Evolutionary conservation across 2,329 filamentous ascomycete species (phyloP).

Genomic region (Stagonosporopsis cucurbitacearum): DNA sequence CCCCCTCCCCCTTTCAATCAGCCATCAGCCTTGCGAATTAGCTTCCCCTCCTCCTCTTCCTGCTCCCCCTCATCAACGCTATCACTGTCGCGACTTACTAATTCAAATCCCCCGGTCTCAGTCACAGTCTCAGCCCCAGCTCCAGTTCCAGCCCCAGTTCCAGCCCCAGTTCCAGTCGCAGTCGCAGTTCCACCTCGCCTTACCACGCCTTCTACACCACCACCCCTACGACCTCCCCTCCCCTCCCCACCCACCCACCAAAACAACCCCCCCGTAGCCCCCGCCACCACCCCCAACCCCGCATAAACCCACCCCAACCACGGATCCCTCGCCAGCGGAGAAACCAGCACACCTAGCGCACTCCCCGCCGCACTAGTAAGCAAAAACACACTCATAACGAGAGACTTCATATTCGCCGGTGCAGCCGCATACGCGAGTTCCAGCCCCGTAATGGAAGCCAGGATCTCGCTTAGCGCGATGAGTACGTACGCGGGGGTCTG

Average conservation of each 20-base stretch:
- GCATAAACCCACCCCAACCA: constrained; percentile 71
- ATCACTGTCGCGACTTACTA: too few species aligned
- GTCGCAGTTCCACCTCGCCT: too few species aligned
- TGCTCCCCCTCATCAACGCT: too few species aligned
- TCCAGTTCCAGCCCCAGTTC: too few species aligned
- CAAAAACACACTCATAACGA: constrained; percentile 63
- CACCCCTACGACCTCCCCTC: neutral
- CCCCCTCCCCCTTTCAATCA: too few species aligned
- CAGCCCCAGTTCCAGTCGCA: too few species aligned
- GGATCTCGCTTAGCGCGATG: constrained; percentile 55
- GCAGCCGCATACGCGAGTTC: constrained; percentile 58
- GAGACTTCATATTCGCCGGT: constrained; percentile 56
- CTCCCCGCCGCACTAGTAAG: constrained; percentile 66
- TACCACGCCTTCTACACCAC: neutral
- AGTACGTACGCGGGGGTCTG: constrained; percentile 56
- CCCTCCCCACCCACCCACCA: constrained; percentile 47
- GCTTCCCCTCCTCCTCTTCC: too few species aligned
- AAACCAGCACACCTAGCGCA: constrained; percentile 66
- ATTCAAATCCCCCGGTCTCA: too few species aligned
- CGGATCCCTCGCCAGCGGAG: constrained; percentile 67
- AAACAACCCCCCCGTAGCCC: constrained; percentile 60
- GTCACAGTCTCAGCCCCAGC: too few species aligned
- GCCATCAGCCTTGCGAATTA: too few species aligned
- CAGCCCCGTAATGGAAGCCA: constrained; percentile 56
- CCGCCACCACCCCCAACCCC: constrained; percentile 60